phyloP scores from a whole-genome alignment of 495 filamentous ascomycete species.

The Echria macrotheca region DNA sequence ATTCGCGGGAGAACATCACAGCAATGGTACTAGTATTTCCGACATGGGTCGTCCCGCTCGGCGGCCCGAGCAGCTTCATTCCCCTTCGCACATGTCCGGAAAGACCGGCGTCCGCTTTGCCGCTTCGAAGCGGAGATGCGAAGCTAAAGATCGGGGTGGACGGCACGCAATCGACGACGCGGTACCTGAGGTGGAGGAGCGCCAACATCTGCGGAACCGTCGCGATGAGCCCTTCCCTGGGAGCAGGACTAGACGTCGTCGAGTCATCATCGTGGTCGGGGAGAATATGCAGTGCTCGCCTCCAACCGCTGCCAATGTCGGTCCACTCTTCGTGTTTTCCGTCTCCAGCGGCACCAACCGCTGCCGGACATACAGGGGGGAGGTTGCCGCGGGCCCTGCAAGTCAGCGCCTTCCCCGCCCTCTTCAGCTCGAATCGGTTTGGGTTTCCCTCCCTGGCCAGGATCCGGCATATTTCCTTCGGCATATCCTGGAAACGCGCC shows the following conservation, averaged over 20 bases:
- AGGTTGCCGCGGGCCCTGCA: not conserved
- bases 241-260: not conserved
- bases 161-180: conserved; percentile 4
- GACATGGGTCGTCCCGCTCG: conserved; percentile 1
- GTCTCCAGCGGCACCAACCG: not conserved
- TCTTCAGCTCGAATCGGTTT: not conserved
- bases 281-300: not conserved
- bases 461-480: conserved; percentile 1
- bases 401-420: not conserved
- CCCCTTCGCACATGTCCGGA: conserved; percentile 3
- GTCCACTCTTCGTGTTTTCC: not conserved
- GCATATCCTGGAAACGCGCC: conserved; percentile 2
- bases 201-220: conserved; percentile 9
- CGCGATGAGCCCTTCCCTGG: conserved; percentile 3
- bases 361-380: not conserved
- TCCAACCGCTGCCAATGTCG: not conserved
- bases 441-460: not conserved
- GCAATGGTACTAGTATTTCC: not conserved
- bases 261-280: not conserved
- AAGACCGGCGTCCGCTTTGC: not conserved
- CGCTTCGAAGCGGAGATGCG: not conserved
- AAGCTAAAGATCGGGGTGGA: conserved; percentile 7
- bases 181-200: conserved; percentile 1
- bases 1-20: conserved; percentile 3
- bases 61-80: conserved; percentile 5